These are phyloP conservation scores for Nemania sp. DNA, from an alignment of 2,329 filamentous ascomycete genomes.

Conservation along the genomic window DNA sequence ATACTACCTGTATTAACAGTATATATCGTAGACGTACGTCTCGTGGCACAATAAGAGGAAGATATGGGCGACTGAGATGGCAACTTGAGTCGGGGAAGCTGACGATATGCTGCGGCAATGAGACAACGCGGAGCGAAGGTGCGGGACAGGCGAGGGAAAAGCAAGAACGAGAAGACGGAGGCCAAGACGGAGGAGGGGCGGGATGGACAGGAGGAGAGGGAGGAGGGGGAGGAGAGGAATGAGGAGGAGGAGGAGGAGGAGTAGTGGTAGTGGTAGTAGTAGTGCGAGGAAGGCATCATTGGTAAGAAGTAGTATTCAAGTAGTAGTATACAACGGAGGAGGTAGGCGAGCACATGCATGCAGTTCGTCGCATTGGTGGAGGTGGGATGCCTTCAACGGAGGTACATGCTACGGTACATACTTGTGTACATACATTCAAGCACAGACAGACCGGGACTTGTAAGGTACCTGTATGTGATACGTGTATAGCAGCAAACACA, in stretches of 20 bases:
- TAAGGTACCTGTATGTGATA: background rate
- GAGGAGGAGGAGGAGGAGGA: background rate
- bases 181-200: background rate
- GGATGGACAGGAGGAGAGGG: background rate
- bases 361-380: slow-evolving; percentile 8
- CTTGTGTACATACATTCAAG: too few species aligned
- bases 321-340: too few species aligned
- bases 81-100: background rate
- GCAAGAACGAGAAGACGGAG: slow-evolving; percentile 10
- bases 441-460: background rate
- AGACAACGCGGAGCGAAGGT: slow-evolving; percentile 7
- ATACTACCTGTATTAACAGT: background rate
- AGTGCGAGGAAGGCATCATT: slow-evolving; percentile 14
- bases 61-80: slow-evolving; percentile 17
- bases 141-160: slow-evolving; percentile 6
- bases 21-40: slow-evolving; percentile 17
- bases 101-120: slow-evolving; percentile 3
- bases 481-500: too few species aligned
- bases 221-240: background rate
- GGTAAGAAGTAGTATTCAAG: background rate
- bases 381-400: background rate
- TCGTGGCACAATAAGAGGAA: slow-evolving; percentile 13
- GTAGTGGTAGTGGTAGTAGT: background rate
- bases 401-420: too few species aligned
- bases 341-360: background rate